Evolutionary conservation across 164 flowering plant genomes (phyloP), one percentile per base, ranked within the genome.

Genomic region (Euptelea pleiosperma): DNA sequence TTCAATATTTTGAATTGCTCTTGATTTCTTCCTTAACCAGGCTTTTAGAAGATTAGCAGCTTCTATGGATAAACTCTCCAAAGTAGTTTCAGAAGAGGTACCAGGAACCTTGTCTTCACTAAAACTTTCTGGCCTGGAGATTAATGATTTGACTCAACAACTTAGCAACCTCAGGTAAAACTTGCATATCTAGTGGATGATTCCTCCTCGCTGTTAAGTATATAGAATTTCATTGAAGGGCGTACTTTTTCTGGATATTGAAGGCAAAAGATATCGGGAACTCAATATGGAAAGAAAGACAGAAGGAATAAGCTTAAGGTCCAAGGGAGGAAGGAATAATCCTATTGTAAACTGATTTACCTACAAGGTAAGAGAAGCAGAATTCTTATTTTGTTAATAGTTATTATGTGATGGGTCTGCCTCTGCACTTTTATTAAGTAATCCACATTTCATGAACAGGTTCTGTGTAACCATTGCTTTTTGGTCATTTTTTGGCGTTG

Each of bases 91-190:
- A n/a, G 70, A 71, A 58, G 74, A 71, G 45, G 64, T 71, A 42
- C 74, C 70, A 6, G 74, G 70, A 48, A 66, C 74, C 34, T 62
- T 71, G 47, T 66, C 53, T 42, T 71, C 74, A 10, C 67, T 71
- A 10, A 66, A 71, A 52, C 70, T 71, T 50, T 66, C 74, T 58
- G 52, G 70, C 29, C 11, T 66, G 63, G 74, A 71, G 67, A 71
- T 71, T 24, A 71, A 52, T 53, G 74, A 71, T 53, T 66, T 71
- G 56, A 70, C 67, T 29, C 60, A 46, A 35, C 70, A 58, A 40
- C 67, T 71, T 1, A 67, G 67, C 57, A 58, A 30, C 41, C 59
- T 71, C 56, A 52, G 64, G 74, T 66, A 47, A 26, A 12, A 54
- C 28, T 40, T 60, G 26, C 46, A 22, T 18, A 19, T 29, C 31